Conservation (phyloP, 352 stramenopile species). For the Phytophthora agathidicida region DNA sequence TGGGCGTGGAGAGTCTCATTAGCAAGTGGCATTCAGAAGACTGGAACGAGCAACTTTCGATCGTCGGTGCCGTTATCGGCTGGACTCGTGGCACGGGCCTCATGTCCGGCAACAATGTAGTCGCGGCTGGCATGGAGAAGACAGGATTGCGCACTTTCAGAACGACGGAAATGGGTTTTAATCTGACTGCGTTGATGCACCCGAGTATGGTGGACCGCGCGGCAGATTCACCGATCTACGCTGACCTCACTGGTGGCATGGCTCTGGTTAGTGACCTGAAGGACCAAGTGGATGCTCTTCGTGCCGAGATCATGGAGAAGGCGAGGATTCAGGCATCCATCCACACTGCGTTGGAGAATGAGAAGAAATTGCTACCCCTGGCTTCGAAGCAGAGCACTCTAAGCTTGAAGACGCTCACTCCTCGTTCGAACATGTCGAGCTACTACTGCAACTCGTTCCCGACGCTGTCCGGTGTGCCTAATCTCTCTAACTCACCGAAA, state of each 20-base stretch:
- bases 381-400: constrained; percentile 16
- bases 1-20: constrained; percentile 87
- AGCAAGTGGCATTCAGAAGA: constrained; percentile 88
- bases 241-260: constrained; percentile 84
- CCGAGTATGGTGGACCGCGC: constrained; percentile 78
- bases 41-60: constrained; percentile 86
- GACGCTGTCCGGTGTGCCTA: constrained; percentile 43
- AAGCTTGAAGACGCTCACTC: constrained; percentile 36
- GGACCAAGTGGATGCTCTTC: constrained; percentile 61
- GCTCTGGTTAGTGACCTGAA: constrained; percentile 78
- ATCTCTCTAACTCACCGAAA: constrained; percentile 41
- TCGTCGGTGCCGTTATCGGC: constrained; percentile 86
- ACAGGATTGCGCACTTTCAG: constrained; percentile 87
- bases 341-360: constrained; percentile 41
- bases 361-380: constrained; percentile 41
- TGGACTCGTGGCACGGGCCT: constrained; percentile 89
- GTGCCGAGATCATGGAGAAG: constrained; percentile 56
- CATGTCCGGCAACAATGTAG: constrained; percentile 91
- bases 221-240: constrained; percentile 76
- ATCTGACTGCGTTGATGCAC: constrained; percentile 84
- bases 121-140: constrained; percentile 80
- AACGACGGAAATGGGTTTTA: constrained; percentile 89
- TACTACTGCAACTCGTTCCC: constrained; percentile 82
- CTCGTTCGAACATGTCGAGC: constrained; percentile 70
- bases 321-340: constrained; percentile 62